Base-by-base conservation (phyloP, 1,139 yeast genomes). In the Magnusiomyces sp. region DNA sequence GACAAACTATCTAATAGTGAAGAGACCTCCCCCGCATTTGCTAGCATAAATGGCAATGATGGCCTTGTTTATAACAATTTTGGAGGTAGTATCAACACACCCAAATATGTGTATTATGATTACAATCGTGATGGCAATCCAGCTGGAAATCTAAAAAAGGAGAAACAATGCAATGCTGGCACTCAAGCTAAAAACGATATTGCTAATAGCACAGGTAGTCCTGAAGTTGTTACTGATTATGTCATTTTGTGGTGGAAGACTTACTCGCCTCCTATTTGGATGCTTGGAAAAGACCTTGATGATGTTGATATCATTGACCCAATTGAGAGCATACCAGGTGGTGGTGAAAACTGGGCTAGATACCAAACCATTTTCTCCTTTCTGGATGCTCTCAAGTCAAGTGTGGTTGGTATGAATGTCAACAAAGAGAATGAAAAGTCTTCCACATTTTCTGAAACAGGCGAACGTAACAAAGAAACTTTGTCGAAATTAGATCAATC, bases 181-280 rank as follows among this genome's bases (percentile, higher is more conserved):
- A 23, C 29, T n/a, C n/a, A n/a, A n/a, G 17, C 34, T 32, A 23
- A 23, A 23, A 23, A 23, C 29, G 29, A 7, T 11, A 19, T 23
- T 9, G 13, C n/a, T 20, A 14, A 23, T 13, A 11, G 4, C 20
- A 16, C 19, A 4, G 29, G 29, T 23, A 23, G 6, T 23, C 29
- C 29, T 23, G 29, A 23, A 7, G 29, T 23, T 11, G 27, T 34
- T 16, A 23, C 45, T 14, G 45, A 27, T 16, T 16, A 23, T 39
- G 38, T 76, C 0, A 78, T 81, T 39, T 61, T 88, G 1, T 92
- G 95, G 92, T 92, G 97, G 97, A 81, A 90, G 62, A 88, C 97
- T 0, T 92, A 90, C 61, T 76, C 89, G 1, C 97, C 97, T 0
- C 97, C 98, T 0, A 75, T 87, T 2, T 90, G 96, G 95, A 62